Evolutionary conservation across 179 eudicot genomes (phyloP).

Genomic region (Silene vulgaris): DNA sequence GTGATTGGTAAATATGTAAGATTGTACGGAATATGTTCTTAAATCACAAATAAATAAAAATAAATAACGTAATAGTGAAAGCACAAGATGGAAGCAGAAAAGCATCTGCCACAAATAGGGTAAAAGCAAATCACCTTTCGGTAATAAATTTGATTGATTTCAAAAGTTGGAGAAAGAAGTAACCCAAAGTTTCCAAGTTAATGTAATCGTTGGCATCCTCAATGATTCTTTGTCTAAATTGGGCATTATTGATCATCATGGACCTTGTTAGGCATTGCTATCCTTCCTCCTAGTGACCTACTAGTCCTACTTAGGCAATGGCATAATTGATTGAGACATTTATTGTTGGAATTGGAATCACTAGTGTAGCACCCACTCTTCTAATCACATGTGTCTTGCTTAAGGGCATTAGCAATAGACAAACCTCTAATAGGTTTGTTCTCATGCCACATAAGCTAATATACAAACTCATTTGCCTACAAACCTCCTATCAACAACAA

Average conservation of each 20-base stretch:
- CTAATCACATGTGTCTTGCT: too few species aligned
- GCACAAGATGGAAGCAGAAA: background rate
- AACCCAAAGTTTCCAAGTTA: background rate
- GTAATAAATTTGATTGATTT: conserved; percentile 4
- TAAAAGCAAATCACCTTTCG: background rate
- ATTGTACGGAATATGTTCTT: too few species aligned
- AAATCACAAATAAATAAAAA: too few species aligned
- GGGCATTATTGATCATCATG: background rate
- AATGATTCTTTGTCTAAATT: background rate
- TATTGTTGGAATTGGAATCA: background rate
- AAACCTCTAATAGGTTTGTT: too few species aligned
- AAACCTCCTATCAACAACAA: too few species aligned
- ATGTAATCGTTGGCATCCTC: background rate
- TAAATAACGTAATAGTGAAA: background rate
- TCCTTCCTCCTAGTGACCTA: background rate
- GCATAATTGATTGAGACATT: background rate
- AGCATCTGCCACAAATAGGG: background rate
- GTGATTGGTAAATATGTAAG: too few species aligned
- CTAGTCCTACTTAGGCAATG: conserved; percentile 1
- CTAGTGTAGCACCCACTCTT: too few species aligned
- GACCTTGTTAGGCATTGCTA: background rate
- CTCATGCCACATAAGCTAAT: too few species aligned
- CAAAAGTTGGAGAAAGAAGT: background rate
- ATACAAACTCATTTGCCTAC: too few species aligned
- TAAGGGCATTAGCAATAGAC: too few species aligned